Evolutionary conservation across 257 asterid genomes (phyloP), one percentile per base, ranked within the genome.

Genomic region (Buddleja alternifolia): DNA sequence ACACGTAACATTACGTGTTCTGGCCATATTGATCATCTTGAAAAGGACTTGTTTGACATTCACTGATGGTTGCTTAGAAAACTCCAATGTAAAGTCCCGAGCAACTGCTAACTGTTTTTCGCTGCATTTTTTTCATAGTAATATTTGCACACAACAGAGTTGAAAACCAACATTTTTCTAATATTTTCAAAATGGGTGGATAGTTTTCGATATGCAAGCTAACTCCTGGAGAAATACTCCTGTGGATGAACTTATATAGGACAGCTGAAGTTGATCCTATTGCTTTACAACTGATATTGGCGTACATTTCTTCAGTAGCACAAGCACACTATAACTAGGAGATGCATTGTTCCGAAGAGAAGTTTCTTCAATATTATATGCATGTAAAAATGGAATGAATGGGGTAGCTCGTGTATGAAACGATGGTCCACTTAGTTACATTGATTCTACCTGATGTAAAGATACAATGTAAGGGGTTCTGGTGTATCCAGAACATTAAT

Each of bases 181-280:
- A 10, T 41, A 25, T 40, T 7, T 39, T 9, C 15, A 24, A 4
- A 5, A 11, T 66, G 29, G 29, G 41, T 6, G 51, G 48, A 8
- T 56, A 19, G 36, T 15, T 45, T 36, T 66, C 25, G 4, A 52
- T 66, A 12, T 66, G 52, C 37, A 36, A 64, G 36, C 34, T 16
- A n/a, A n/a, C n/a, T 71, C 21, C 37, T 61, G 23, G 24, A 50
- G 16, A 50, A 16, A 39, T 71, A 15, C 63, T 71, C 40, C 12
- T 64, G 53, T 20, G 17, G 14, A 41, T 67, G 65, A 46, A n/a
- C 17, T 44, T 56, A 14, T 4, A 17, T 16, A 1, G 16, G 47
- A 63, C 29, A 4, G 12, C 29, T 67, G 14, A 52, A 15, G 46
- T 7, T 39, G 46, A 50, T 69, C 62, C 47, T 12, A n/a, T 4